A percentile compares a stretch with the other conserved stretches of the same genome.
phyloP scores from a whole-genome alignment of 2,329 filamentous ascomycete genomes.

The Pseudovirgaria hyperparasitica region DNA sequence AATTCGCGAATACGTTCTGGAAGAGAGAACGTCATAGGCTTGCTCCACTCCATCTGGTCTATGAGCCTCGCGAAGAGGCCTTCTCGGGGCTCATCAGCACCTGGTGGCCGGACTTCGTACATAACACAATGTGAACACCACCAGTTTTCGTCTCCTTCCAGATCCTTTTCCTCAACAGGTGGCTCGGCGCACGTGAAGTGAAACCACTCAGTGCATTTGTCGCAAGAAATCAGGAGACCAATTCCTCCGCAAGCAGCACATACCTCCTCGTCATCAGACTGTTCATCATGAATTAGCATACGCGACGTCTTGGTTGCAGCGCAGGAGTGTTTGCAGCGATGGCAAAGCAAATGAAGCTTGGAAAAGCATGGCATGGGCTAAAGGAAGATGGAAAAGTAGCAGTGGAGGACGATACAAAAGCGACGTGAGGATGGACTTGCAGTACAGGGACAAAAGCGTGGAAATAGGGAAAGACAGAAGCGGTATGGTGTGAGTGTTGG shows the following conservation, averaged over 20 bases:
- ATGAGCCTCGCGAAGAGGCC: constrained; percentile 48
- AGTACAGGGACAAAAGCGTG: too few relatives aligned
- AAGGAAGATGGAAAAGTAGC: too few relatives aligned
- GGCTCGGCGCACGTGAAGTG: constrained; percentile 84
- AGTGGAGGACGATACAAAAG: constrained; percentile 9
- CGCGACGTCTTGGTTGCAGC: too few relatives aligned
- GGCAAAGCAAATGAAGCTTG: too few relatives aligned
- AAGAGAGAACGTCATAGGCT: constrained; percentile 58
- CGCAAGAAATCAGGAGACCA: constrained; percentile 83
- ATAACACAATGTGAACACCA: constrained; percentile 6
- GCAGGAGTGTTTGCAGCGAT: too few relatives aligned
- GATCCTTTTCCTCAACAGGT: constrained; percentile 48
- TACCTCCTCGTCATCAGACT: constrained; percentile 67
- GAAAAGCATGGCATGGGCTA: too few relatives aligned
- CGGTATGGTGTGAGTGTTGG: too few relatives aligned
- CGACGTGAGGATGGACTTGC: constrained; percentile 1
- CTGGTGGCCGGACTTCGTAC: constrained; percentile 14
- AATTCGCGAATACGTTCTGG: constrained; percentile 58
- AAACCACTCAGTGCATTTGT: constrained; percentile 80
- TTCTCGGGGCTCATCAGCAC: constrained; percentile 13
- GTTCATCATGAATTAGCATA: constrained; percentile 28
- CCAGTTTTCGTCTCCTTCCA: neutral
- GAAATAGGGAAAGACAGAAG: too few relatives aligned
- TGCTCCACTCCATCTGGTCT: constrained; percentile 51
- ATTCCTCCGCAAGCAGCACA: constrained; percentile 77